These are phyloP conservation scores for Talaromyces sp. DNA, from an alignment of 2,329 filamentous ascomycete genomes.

Conservation along the genomic window DNA sequence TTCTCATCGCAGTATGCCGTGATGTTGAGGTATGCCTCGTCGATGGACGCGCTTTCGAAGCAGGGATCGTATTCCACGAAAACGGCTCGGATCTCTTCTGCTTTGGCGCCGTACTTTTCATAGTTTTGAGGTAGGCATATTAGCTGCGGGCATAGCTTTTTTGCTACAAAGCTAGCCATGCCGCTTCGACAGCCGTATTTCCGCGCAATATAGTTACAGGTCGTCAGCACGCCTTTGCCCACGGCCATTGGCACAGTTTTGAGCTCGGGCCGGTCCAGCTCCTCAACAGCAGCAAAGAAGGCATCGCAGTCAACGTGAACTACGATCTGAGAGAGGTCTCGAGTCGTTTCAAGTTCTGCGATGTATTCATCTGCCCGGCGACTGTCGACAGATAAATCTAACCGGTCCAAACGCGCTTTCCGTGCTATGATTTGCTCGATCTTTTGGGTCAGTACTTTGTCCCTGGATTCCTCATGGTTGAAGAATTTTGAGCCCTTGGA, in stretches of 20 bases:
- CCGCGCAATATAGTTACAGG: constrained; percentile 82
- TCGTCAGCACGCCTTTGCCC: constrained; percentile 66
- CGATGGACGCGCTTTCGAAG: constrained; percentile 90
- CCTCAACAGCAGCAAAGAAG: constrained; percentile 94
- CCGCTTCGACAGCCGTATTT: constrained; percentile 88
- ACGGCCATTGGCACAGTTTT: constrained; percentile 87
- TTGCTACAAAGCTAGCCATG: constrained; percentile 94
- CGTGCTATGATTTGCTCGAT: constrained; percentile 74
- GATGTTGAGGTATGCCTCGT: constrained; percentile 95
- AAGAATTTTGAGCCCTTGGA: constrained; percentile 97
- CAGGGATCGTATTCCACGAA: constrained; percentile 82
- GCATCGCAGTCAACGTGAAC: constrained; percentile 97
- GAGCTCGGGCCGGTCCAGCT: constrained; percentile 75
- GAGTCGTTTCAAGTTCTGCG: constrained; percentile 67
- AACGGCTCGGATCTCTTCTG: constrained; percentile 77
- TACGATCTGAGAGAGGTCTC: constrained; percentile 78
- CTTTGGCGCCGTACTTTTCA: constrained; percentile 85
- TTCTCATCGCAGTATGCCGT: constrained; percentile 76
- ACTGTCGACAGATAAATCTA: constrained; percentile 68
- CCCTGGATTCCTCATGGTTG: constrained; percentile 78
- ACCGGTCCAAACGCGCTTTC: constrained; percentile 69
- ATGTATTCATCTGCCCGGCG: constrained; percentile 78
- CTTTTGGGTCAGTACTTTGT: constrained; percentile 77
- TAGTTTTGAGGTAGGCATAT: constrained; percentile 81
- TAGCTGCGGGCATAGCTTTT: constrained; percentile 84